Conservation (phyloP, 495 filamentous ascomycete species). For the Aspergillus haitiensis region DNA sequence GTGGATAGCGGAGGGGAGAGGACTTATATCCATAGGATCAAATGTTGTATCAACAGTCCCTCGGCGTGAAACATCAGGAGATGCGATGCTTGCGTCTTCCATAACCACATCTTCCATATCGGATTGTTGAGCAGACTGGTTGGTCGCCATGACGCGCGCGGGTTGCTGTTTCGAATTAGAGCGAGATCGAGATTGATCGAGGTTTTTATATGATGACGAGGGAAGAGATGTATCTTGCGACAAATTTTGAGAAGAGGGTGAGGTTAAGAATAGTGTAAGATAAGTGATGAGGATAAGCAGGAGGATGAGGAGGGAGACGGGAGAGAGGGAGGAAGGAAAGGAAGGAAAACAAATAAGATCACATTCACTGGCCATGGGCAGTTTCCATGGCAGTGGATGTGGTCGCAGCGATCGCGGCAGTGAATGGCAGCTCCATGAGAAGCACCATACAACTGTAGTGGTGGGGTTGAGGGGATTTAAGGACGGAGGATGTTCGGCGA, state of each 20-base stretch:
- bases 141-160: constrained; percentile 18
- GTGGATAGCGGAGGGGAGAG: background rate
- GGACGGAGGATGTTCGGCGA: background rate
- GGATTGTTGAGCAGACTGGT: constrained; percentile 8
- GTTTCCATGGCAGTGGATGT: constrained; percentile 9
- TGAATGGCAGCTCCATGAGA: constrained; percentile 17
- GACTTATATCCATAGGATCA: constrained; percentile 26
- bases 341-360: constrained; percentile 19
- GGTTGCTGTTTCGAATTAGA: background rate
- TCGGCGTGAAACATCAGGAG: background rate
- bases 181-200: background rate
- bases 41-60: background rate
- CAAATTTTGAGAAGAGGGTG: background rate
- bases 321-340: constrained; percentile 9
- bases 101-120: constrained; percentile 21
- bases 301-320: constrained; percentile 13
- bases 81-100: constrained; percentile 19
- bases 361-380: constrained; percentile 21
- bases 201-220: background rate
- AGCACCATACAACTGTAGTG: background rate
- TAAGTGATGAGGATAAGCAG: constrained; percentile 8
- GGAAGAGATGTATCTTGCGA: background rate
- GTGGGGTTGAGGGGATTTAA: constrained; percentile 1
- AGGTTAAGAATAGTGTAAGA: background rate
- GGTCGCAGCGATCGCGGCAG: constrained; percentile 17